Evolutionary conservation across 306 rosid species (phyloP), one percentile per base, ranked within the genome.

Genomic region (Lagenaria siceraria): DNA sequence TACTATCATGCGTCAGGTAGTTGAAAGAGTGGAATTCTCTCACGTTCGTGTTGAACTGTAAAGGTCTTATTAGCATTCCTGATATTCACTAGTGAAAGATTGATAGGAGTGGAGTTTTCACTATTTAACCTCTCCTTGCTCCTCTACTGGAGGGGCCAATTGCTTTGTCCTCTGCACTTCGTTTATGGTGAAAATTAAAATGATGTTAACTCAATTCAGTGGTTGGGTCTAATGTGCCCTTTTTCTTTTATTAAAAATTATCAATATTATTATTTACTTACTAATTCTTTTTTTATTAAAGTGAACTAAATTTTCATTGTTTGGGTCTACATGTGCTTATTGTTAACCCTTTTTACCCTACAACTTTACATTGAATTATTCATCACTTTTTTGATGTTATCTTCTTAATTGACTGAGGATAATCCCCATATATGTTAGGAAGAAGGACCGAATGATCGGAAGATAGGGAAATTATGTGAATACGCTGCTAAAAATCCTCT

Each of bases 401-500:
- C 22, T 77, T 31, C 60, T 31, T 56, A 27, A 58, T 17, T 55
- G 76, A 24, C n/a, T 78, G 31, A 72, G 77, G 58, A 64, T 62
- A 75, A 81, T 77, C 18, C 58, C 60, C 62, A 56, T 22, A 75
- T 82, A 74, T 73, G 78, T 78, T 84, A 95, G 99, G 99, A 90
- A 80, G 98, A 96, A 59, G 97, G 87, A 69, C 87, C 93, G 51
- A 92, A 90, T 86, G 99, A 96, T 76, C 87, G 98, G 79, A 86
- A 88, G 85, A 92, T 96, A 69, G 98, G 96, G 74, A 96, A 92
- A 59, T 83, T 96, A 54, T 92, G 99, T 62, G 98, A 96, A 79
- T 96, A 96, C 78, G 97, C 93, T 14, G 83, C 91, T 49, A 96
- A 80, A 90, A 96, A 96, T 83, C 97, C 99, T 56, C 80, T 92